Evolutionary conservation across 2,329 filamentous ascomycete species (phyloP).

Genomic region (Pestalotiopsis sp.): DNA sequence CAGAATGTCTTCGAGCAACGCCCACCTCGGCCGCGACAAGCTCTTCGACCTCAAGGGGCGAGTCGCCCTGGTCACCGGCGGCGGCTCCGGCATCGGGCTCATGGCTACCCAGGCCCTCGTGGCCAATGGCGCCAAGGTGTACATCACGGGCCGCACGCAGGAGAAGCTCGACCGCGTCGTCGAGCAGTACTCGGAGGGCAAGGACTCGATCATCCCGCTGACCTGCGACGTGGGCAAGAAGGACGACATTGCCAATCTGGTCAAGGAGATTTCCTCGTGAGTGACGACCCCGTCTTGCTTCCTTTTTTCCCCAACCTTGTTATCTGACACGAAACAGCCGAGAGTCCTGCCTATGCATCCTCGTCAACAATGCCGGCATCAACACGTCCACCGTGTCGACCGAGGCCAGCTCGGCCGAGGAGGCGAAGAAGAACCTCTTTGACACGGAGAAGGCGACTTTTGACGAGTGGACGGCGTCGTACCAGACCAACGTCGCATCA

Average conservation of each 20-base stretch:
- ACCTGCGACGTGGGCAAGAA: conserved; percentile 64
- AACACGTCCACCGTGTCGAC: conserved; percentile 57
- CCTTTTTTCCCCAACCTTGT: neutral
- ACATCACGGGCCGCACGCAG: conserved; percentile 65
- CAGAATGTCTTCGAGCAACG: conserved; percentile 29
- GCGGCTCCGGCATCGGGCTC: conserved; percentile 64
- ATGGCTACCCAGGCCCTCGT: conserved; percentile 70
- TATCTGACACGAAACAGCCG: conserved; percentile 18
- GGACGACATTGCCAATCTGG: conserved; percentile 56
- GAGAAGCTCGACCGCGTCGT: conserved; percentile 63
- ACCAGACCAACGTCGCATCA: conserved; percentile 73
- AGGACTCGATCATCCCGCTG: conserved; percentile 59
- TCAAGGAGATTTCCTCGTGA: conserved; percentile 50
- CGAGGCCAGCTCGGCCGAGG: conserved; percentile 48
- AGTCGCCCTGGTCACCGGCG: conserved; percentile 47
- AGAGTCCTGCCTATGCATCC: conserved; percentile 61
- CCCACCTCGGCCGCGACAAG: conserved; percentile 32
- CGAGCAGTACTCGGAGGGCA: conserved; percentile 54
- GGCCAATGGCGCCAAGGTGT: conserved; percentile 67
- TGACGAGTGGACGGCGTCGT: conserved; percentile 71
- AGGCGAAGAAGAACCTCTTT: conserved; percentile 65
- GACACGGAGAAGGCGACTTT: conserved; percentile 58
- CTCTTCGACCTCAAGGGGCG: conserved; percentile 43
- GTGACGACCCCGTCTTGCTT: neutral
- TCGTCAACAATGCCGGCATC: conserved; percentile 69